Conservation (phyloP, 2,329 filamentous ascomycete species). For the Colletotrichum orchidophilum region DNA sequence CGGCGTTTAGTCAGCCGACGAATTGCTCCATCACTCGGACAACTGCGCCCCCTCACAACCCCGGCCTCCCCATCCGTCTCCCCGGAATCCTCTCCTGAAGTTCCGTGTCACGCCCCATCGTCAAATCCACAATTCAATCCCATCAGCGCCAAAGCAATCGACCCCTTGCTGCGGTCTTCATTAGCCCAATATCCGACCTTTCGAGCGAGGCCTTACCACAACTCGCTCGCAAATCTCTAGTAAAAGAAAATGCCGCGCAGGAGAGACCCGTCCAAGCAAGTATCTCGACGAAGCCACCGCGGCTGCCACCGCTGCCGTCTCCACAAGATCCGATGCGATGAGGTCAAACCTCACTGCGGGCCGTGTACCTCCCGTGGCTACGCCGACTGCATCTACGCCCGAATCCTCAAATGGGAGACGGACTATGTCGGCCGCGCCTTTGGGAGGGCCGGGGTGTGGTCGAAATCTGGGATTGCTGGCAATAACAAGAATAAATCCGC, state of each 20-base stretch:
- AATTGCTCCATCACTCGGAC: constrained; percentile 11
- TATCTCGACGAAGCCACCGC: constrained; percentile 36
- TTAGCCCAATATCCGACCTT: neutral
- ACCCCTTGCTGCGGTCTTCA: neutral
- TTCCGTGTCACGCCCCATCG: constrained; percentile 12
- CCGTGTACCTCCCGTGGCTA: constrained; percentile 35
- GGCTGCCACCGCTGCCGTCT: constrained; percentile 38
- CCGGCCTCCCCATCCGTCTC: neutral
- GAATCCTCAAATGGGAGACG: constrained; percentile 41
- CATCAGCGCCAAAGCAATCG: neutral
- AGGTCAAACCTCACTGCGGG: constrained; percentile 36
- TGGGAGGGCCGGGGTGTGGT: constrained; percentile 42
- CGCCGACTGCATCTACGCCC: constrained; percentile 32
- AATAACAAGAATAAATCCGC: constrained; percentile 3
- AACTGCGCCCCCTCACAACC: neutral
- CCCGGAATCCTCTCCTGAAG: neutral
- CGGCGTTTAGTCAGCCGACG: constrained; percentile 18
- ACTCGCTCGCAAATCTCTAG: neutral
- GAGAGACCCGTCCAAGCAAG: constrained; percentile 27
- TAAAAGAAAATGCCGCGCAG: constrained; percentile 18
- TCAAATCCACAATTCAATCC: constrained; percentile 1
- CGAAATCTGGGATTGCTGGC: constrained; percentile 31
- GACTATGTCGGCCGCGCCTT: constrained; percentile 43
- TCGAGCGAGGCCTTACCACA: neutral
- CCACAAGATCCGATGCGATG: constrained; percentile 38